phyloP scores from a whole-genome alignment of 148 eudicot genomes.

The Selenicereus undatus region DNA sequence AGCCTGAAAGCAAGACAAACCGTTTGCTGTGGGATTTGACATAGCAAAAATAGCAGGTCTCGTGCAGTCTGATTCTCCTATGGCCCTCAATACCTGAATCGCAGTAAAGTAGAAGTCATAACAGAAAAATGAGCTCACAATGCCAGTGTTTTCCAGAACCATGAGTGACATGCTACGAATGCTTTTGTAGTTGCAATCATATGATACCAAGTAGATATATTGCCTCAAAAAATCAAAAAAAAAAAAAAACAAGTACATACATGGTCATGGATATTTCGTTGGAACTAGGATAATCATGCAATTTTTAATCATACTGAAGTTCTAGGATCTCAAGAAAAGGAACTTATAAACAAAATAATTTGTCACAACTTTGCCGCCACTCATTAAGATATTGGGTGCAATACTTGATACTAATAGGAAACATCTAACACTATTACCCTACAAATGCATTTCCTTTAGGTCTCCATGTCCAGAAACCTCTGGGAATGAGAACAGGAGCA shows the following conservation, averaged over 20 bases:
- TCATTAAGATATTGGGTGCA: background rate
- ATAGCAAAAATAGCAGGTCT: conserved; percentile 97
- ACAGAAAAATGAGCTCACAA: background rate
- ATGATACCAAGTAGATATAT: background rate
- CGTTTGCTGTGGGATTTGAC: conserved; percentile 97
- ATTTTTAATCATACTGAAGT: background rate
- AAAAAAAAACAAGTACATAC: background rate
- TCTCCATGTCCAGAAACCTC: background rate
- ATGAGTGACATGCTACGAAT: background rate
- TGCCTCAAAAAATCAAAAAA: no score
- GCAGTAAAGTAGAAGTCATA: background rate
- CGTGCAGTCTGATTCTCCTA: conserved; percentile 78
- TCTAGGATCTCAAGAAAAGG: background rate
- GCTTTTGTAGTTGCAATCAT: background rate
- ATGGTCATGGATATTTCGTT: background rate
- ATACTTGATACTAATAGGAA: background rate
- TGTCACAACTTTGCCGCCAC: background rate
- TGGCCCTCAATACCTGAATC: conserved; percentile 83
- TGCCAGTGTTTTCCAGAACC: background rate
- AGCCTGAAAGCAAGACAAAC: conserved; percentile 38
- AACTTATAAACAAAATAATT: background rate
- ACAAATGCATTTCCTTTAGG: background rate
- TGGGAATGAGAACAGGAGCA: background rate
- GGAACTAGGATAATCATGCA: background rate
- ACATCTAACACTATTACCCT: background rate